Evolutionary conservation across 495 filamentous ascomycete genomes (phyloP), one percentile per base, ranked within the genome.

Genomic region (Penicillium subrubescens): DNA sequence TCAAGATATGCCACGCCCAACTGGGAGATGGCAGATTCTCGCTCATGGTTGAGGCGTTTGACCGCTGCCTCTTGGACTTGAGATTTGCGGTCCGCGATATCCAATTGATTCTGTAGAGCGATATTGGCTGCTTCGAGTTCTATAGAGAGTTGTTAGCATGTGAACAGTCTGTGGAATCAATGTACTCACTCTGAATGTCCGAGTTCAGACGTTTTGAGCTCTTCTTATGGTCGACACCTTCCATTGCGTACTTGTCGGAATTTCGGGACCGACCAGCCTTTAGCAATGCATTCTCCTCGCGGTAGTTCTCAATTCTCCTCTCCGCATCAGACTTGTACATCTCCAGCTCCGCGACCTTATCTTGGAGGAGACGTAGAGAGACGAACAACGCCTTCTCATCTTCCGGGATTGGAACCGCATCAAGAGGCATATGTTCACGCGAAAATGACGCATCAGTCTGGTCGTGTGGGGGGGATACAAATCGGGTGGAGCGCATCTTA

Each of bases 331-430:
- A 80, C 56, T 88, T 89, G 51, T 78, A 81, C 64, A 79, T 78
- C 71, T 92, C 88, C 29, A 92, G 67, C 53, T 84, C 79, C 0
- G 82, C 77, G 21, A 91, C 86, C 67, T 88, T 88, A 29, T 90
- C 87, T 69, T 91, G 82, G 5, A 92, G 80, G 5, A 90, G 77
- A 58, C 87, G 81, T 48, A 92, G 78, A 7, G 88, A 88, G n/a
- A 88, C 83, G 64, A 89, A 86, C 50, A 91, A 77, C 31, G 86
- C 87, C 64, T 90, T 87, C 65, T 91, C 88, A 59, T 92, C 88
- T 34, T 85, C 82, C 12, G 88, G 88, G 50, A 91, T 81, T 0
- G 87, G 84, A n/a, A 90, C 79, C 23, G 86, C 83, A 37, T 90
- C 84, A 33, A 90, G 74, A n/a, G 78, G 80, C 15, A 82, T 67